These are phyloP conservation scores for Ascobolus immersus DNA, from an alignment of 495 filamentous ascomycete species.

Conservation along the genomic window DNA sequence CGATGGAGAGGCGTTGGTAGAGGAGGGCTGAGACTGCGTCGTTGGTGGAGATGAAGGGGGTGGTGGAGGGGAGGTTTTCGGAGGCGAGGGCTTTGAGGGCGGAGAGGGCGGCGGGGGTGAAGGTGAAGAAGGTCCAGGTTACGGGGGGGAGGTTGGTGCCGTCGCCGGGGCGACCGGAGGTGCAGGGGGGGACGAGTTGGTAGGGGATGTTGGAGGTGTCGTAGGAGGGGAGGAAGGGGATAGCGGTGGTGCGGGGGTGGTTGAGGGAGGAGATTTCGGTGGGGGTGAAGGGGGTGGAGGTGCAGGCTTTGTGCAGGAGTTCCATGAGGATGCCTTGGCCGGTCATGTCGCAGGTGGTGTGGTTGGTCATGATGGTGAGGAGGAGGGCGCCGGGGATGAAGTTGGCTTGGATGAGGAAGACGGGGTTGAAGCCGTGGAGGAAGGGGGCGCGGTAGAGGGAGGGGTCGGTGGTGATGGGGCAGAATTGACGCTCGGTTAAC, in stretches of 20 bases:
- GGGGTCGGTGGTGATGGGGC: slow-evolving; percentile 22
- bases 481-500: slow-evolving; percentile 25
- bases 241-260: slow-evolving; percentile 17
- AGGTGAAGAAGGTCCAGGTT: no score
- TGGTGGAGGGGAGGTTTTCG: no score
- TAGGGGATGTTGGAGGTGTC: no score
- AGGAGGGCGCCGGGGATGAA: slow-evolving; percentile 27
- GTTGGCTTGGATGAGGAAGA: slow-evolving; percentile 29
- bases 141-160: no score
- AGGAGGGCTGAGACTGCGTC: slow-evolving; percentile 29
- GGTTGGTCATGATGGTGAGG: slow-evolving; percentile 24
- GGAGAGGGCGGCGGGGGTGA: slow-evolving; percentile 12
- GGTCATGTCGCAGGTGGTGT: slow-evolving; percentile 28
- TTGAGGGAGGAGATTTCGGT: no score
- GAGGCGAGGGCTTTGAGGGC: slow-evolving; percentile 21
- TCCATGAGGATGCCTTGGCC: slow-evolving; percentile 28
- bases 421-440: no score
- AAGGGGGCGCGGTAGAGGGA: no score
- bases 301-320: slow-evolving; percentile 29
- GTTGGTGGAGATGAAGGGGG: slow-evolving; percentile 21
- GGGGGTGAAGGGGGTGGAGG: no score
- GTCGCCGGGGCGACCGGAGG: no score
- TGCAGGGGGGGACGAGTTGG: no score
- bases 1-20: slow-evolving; percentile 25
- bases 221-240: slow-evolving; percentile 22